Conservation (phyloP, 2,329 filamentous ascomycete genomes). For the Chrysosporium keratinophilum region DNA sequence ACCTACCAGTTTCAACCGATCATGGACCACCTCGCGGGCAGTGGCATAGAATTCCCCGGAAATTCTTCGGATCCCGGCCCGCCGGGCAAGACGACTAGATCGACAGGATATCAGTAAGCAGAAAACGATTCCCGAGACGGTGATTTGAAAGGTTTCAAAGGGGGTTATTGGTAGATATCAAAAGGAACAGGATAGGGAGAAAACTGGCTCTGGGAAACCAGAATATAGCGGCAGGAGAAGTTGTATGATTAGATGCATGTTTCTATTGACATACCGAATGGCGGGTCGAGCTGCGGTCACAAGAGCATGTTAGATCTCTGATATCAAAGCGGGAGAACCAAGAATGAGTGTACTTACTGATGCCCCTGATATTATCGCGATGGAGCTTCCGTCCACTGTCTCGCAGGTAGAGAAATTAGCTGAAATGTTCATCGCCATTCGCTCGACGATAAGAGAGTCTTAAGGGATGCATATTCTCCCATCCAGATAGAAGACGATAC, state of each 20-base stretch:
- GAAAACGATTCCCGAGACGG: background rate
- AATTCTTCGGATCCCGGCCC: conserved; percentile 27
- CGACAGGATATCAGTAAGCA: conserved; percentile 1
- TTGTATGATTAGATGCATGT: too few species aligned
- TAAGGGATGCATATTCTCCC: background rate
- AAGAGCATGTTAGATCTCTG: background rate
- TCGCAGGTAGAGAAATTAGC: background rate
- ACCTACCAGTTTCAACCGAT: conserved; percentile 20
- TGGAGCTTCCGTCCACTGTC: conserved; percentile 12
- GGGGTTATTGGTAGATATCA: too few species aligned
- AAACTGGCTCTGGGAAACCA: too few species aligned
- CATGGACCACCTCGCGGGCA: conserved; percentile 19
- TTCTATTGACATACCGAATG: conserved; percentile 23
- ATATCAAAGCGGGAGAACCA: background rate
- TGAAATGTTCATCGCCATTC: background rate
- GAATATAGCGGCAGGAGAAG: too few species aligned
- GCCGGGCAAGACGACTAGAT: conserved; percentile 28
- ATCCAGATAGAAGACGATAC: background rate
- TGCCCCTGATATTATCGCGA: conserved; percentile 23
- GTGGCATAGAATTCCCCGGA: conserved; percentile 24
- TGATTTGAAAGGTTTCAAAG: background rate
- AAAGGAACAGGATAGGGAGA: too few species aligned
- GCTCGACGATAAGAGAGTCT: background rate
- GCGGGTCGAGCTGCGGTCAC: conserved; percentile 21
- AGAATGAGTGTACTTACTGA: conserved; percentile 20